A percentile compares a stretch with the other conserved stretches of the same genome.
phyloP scores from a whole-genome alignment of 202 grass and related monocot genomes.

The Eragrostis tef region DNA sequence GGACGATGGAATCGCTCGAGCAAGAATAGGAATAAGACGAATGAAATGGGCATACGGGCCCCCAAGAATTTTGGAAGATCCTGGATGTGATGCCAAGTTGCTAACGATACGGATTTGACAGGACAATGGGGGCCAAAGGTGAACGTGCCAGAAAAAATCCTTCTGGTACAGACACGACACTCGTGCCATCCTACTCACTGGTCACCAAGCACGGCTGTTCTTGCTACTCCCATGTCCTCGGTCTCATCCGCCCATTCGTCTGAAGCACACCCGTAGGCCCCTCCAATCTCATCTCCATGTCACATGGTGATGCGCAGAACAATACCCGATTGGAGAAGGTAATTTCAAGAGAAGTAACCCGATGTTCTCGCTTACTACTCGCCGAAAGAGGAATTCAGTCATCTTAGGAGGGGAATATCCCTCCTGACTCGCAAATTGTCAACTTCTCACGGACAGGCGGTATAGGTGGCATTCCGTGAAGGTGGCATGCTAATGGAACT shows the following conservation, averaged over 20 bases:
- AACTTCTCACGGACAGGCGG: too few species aligned
- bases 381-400: too few species aligned
- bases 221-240: not conserved
- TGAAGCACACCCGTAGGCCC: too few species aligned
- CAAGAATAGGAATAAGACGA: not conserved
- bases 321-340: too few species aligned
- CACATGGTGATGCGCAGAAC: too few species aligned
- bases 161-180: not conserved
- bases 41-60: not conserved
- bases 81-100: constrained; percentile 13
- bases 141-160: not conserved
- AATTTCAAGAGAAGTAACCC: too few species aligned
- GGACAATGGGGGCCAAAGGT: not conserved
- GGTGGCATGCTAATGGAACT: not conserved
- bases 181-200: not conserved
- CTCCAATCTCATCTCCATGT: too few species aligned
- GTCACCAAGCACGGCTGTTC: not conserved
- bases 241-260: too few species aligned
- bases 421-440: too few species aligned
- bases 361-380: too few species aligned
- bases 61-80: constrained; percentile 15
- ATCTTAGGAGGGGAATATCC: too few species aligned
- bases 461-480: not conserved
- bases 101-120: not conserved
- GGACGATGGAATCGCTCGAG: not conserved